Evolutionary conservation across 2,329 filamentous ascomycete genomes (phyloP).

Genomic region (Penicillium sp.): DNA sequence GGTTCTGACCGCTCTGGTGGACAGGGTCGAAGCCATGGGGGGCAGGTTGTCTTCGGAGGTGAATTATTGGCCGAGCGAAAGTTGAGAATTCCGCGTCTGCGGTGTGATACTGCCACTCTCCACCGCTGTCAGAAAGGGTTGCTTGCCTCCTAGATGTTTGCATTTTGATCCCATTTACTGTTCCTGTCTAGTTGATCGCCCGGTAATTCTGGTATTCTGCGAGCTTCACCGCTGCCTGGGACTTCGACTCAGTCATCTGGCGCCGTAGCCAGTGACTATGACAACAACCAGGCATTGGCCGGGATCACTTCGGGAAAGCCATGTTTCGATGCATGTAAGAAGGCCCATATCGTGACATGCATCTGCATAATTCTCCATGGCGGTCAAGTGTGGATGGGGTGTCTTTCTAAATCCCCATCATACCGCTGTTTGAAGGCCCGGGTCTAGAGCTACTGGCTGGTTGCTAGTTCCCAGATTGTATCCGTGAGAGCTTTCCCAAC

Average conservation of each 20-base stretch:
- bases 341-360: constrained; percentile 3
- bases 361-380: constrained; percentile 1
- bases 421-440: constrained; percentile 6
- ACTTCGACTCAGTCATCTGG: background rate
- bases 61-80: constrained; percentile 7
- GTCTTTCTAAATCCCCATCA: background rate
- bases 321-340: constrained; percentile 9
- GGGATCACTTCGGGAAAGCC: background rate
- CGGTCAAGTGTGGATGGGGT: constrained; percentile 2
- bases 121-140: background rate
- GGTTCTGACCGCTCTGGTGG: constrained; percentile 39
- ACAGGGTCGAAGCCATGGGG: constrained; percentile 48
- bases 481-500: background rate
- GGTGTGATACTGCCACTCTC: constrained; percentile 17
- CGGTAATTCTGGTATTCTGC: background rate
- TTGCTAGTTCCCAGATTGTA: background rate
- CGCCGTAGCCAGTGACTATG: background rate
- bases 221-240: constrained; percentile 18
- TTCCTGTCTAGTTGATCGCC: constrained; percentile 1
- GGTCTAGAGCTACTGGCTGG: background rate
- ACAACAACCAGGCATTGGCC: constrained; percentile 1
- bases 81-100: constrained; percentile 20
- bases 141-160: background rate
- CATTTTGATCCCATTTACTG: background rate
- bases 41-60: constrained; percentile 14